A percentile compares a stretch with the other conserved stretches of the same genome.
Conservation (phyloP, 2,329 filamentous ascomycete species). For the Paradendryphiella salina region DNA sequence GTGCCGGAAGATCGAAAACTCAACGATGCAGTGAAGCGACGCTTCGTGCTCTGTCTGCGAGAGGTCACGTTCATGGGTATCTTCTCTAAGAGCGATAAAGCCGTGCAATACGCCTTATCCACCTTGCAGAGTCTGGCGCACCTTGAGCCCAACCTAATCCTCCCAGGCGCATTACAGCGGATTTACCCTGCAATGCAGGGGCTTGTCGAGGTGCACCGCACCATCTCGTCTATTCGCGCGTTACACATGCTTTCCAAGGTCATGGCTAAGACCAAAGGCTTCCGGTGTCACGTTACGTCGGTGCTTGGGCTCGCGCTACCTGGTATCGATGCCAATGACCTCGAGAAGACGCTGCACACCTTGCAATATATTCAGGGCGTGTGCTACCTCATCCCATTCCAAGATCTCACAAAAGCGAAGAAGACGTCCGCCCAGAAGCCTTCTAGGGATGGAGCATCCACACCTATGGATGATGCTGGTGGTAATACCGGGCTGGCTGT, state of each 20-base stretch:
- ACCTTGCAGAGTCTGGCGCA: constrained; percentile 88
- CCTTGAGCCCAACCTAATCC: constrained; percentile 85
- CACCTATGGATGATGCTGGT: constrained; percentile 42
- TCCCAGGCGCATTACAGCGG: constrained; percentile 89
- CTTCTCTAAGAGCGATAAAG: constrained; percentile 90
- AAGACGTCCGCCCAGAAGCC: constrained; percentile 22
- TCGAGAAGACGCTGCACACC: constrained; percentile 94
- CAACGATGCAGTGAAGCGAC: constrained; percentile 76
- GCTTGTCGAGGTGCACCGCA: constrained; percentile 93
- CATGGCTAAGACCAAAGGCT: constrained; percentile 93
- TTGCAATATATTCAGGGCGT: constrained; percentile 94
- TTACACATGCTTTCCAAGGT: constrained; percentile 89
- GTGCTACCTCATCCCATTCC: constrained; percentile 93
- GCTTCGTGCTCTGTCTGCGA: constrained; percentile 85
- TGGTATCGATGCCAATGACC: constrained; percentile 95
- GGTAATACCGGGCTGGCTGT: constrained; percentile 66
- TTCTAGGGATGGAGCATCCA: constrained; percentile 32
- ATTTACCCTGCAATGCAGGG: constrained; percentile 98
- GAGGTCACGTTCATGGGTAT: constrained; percentile 98
- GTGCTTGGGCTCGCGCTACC: constrained; percentile 89
- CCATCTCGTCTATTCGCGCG: constrained; percentile 88
- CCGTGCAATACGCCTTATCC: constrained; percentile 88
- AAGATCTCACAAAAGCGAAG: constrained; percentile 70
- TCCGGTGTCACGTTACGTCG: constrained; percentile 92
- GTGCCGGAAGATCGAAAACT: constrained; percentile 78